Conservation (phyloP, 2,329 filamentous ascomycete genomes). For the Cercospora sesami region DNA sequence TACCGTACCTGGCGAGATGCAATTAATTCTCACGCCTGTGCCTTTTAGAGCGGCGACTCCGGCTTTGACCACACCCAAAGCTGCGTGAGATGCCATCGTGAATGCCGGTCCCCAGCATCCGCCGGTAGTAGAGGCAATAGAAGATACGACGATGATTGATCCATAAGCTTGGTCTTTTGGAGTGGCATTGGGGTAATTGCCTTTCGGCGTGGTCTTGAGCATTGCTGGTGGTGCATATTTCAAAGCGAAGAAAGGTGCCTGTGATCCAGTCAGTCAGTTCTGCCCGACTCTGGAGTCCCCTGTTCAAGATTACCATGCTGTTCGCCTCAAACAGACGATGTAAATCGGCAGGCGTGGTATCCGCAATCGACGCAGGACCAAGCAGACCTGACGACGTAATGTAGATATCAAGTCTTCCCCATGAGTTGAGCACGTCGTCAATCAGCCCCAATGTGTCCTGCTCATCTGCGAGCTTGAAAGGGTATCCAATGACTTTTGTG, state of each 20-base stretch:
- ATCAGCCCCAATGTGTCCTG: slow-evolving; percentile 62
- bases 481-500: slow-evolving; percentile 63
- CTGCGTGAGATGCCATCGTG: slow-evolving; percentile 62
- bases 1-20: slow-evolving; percentile 50
- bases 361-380: slow-evolving; percentile 58
- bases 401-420: slow-evolving; percentile 62
- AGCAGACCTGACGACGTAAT: slow-evolving; percentile 59
- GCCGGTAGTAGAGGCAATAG: slow-evolving; percentile 57
- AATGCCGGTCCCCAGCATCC: slow-evolving; percentile 62
- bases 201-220: slow-evolving; percentile 58
- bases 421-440: slow-evolving; percentile 63
- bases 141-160: slow-evolving; percentile 62
- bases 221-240: slow-evolving; percentile 66
- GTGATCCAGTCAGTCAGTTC: slow-evolving; percentile 30
- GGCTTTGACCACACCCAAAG: slow-evolving; percentile 60
- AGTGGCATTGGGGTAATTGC: slow-evolving; percentile 60
- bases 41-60: slow-evolving; percentile 61
- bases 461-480: slow-evolving; percentile 59
- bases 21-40: slow-evolving; percentile 61
- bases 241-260: slow-evolving; percentile 60
- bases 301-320: slow-evolving; percentile 42
- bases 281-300: not conserved
- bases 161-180: slow-evolving; percentile 62
- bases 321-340: slow-evolving; percentile 62
- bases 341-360: slow-evolving; percentile 58